These are phyloP conservation scores for Capronia americana DNA, from an alignment of 2,329 filamentous ascomycete species.

Conservation along the genomic window DNA sequence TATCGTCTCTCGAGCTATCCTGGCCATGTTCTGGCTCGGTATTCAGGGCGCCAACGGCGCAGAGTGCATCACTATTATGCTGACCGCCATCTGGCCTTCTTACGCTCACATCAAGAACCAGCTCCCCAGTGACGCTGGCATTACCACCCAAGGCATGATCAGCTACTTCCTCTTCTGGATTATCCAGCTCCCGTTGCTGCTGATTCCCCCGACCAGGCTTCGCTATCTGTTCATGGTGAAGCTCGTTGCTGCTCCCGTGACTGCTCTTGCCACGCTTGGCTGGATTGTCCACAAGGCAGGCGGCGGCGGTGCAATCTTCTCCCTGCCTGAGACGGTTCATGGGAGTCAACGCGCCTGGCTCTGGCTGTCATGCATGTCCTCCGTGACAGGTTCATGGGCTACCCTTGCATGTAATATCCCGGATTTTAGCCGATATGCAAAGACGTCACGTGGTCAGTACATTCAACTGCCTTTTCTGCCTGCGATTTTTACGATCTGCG, in stretches of 20 bases:
- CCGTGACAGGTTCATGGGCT: slow-evolving; percentile 43
- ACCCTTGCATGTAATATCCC: slow-evolving; percentile 59
- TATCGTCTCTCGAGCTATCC: slow-evolving; percentile 59
- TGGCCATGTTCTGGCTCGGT: slow-evolving; percentile 63
- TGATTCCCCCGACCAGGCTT: slow-evolving; percentile 62
- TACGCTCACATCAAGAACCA: slow-evolving; percentile 59
- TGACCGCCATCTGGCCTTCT: slow-evolving; percentile 52
- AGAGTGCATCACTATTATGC: slow-evolving; percentile 43
- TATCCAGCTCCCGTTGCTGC: slow-evolving; percentile 60
- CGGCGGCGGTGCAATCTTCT: slow-evolving; percentile 58
- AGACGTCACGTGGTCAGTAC: slow-evolving; percentile 47
- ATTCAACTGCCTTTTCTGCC: slow-evolving; percentile 56
- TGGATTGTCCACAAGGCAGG: slow-evolving; percentile 52
- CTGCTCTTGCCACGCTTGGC: slow-evolving; percentile 44
- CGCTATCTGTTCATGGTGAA: slow-evolving; percentile 62
- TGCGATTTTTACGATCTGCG: slow-evolving; percentile 57
- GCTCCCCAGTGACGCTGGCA: slow-evolving; percentile 59
- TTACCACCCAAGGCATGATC: slow-evolving; percentile 63
- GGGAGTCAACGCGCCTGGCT: slow-evolving; percentile 60
- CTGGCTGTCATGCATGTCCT: slow-evolving; percentile 37
- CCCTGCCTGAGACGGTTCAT: slow-evolving; percentile 53
- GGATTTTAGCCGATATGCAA: slow-evolving; percentile 58
- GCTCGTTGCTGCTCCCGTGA: slow-evolving; percentile 46
- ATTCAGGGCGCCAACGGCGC: slow-evolving; percentile 46
- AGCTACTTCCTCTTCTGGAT: slow-evolving; percentile 66